Percentiles rank a stretch among this genome's conserved stretches.
phyloP scores from a whole-genome alignment of 2,329 filamentous ascomycete genomes.

The Paradendryphiella salina region DNA sequence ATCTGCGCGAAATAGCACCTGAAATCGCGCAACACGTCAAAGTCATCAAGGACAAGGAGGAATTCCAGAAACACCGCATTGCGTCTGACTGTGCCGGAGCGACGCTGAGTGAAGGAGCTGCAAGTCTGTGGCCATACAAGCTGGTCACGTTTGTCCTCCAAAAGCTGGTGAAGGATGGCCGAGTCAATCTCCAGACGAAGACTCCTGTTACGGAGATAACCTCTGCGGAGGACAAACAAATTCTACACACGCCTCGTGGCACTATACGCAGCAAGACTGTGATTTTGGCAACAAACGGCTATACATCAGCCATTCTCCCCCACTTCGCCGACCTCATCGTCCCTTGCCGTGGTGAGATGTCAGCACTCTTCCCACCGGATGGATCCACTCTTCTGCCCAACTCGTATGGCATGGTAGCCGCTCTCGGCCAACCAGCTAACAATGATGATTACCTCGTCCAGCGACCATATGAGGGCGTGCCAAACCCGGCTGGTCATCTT shows the following conservation, averaged over 20 bases:
- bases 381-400: slow-evolving; percentile 53
- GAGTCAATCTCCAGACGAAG: slow-evolving; percentile 74
- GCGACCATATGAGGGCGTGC: slow-evolving; percentile 55
- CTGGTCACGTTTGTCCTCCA: slow-evolving; percentile 73
- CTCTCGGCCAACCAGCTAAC: slow-evolving; percentile 49
- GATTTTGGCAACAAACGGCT: slow-evolving; percentile 80
- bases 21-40: slow-evolving; percentile 56
- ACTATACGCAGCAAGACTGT: slow-evolving; percentile 64
- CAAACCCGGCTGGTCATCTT: slow-evolving; percentile 57
- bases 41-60: slow-evolving; percentile 47
- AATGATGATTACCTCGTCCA: slow-evolving; percentile 76
- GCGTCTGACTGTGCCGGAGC: slow-evolving; percentile 59
- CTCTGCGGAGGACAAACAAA: slow-evolving; percentile 54
- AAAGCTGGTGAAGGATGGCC: slow-evolving; percentile 53
- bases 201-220: slow-evolving; percentile 61
- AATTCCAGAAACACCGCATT: slow-evolving; percentile 58
- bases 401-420: slow-evolving; percentile 67
- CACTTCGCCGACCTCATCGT: slow-evolving; percentile 71
- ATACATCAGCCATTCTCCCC: slow-evolving; percentile 76
- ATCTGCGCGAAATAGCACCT: slow-evolving; percentile 57
- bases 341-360: slow-evolving; percentile 75
- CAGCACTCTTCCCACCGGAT: slow-evolving; percentile 63
- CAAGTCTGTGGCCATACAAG: slow-evolving; percentile 81
- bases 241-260: slow-evolving; percentile 70
- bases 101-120: slow-evolving; percentile 66